These are phyloP conservation scores for Waltergamsia citrina DNA, from an alignment of 2,329 filamentous ascomycete genomes.

Conservation along the genomic window DNA sequence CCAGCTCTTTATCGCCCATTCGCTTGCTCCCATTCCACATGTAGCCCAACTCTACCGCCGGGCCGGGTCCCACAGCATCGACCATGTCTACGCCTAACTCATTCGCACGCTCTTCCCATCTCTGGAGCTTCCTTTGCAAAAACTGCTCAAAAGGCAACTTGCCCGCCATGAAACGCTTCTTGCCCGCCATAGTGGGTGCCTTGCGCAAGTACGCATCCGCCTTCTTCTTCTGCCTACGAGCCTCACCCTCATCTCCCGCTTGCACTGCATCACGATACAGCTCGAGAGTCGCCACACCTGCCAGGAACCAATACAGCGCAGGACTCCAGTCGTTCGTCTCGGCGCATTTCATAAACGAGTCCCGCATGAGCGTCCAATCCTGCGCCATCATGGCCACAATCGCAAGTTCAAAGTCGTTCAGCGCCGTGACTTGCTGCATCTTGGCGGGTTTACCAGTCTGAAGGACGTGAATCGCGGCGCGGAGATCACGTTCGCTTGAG, in stretches of 20 bases:
- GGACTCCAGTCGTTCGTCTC: conserved; percentile 89
- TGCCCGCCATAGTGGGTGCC: conserved; percentile 65
- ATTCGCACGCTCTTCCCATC: conserved; percentile 75
- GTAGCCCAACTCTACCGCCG: conserved; percentile 84
- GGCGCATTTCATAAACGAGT: conserved; percentile 64
- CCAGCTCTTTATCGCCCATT: conserved; percentile 59
- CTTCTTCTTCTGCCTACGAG: conserved; percentile 46
- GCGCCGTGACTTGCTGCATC: conserved; percentile 80
- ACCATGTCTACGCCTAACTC: conserved; percentile 57
- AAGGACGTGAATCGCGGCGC: conserved; percentile 60
- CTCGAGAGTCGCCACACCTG: conserved; percentile 69
- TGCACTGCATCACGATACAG: conserved; percentile 57
- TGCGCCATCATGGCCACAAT: conserved; percentile 72
- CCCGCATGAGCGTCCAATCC: conserved; percentile 63
- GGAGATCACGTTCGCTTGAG: conserved; percentile 56
- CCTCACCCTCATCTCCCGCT: conserved; percentile 28
- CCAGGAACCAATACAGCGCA: conserved; percentile 81
- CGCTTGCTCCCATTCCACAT: conserved; percentile 86
- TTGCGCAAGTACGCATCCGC: conserved; percentile 64
- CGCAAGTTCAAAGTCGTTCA: conserved; percentile 78
- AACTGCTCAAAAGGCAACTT: conserved; percentile 88
- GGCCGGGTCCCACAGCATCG: conserved; percentile 74
- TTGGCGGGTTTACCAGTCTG: conserved; percentile 48
- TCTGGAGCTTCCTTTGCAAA: conserved; percentile 71
- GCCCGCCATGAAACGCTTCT: conserved; percentile 81